Evolutionary conservation across 495 filamentous ascomycete species (phyloP).

Genomic region (Neurospora sp.): DNA sequence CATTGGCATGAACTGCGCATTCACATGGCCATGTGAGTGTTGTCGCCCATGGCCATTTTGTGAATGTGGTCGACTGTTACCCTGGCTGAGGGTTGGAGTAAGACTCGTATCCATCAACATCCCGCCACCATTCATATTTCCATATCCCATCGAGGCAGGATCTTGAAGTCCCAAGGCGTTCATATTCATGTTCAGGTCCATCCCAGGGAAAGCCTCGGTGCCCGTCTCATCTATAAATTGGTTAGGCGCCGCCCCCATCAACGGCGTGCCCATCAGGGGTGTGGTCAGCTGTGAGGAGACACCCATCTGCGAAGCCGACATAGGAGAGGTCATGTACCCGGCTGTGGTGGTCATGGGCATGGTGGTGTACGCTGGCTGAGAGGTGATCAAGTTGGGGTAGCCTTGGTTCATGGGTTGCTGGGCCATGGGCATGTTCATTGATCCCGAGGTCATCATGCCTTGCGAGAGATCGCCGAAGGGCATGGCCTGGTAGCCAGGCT

Average conservation of each 20-base stretch:
- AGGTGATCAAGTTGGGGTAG: neutral
- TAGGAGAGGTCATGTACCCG: neutral
- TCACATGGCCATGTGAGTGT: neutral
- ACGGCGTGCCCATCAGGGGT: slow-evolving; percentile 13
- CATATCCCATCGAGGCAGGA: neutral
- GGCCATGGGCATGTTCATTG: slow-evolving; percentile 5
- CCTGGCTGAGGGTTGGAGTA: neutral
- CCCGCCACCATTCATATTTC: neutral
- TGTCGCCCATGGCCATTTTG: neutral
- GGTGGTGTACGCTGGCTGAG: slow-evolving; percentile 5
- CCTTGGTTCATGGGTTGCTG: neutral
- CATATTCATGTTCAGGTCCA: slow-evolving; percentile 22
- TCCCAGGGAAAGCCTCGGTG: slow-evolving; percentile 22
- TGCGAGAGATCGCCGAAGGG: slow-evolving; percentile 8
- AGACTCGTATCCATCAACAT: neutral
- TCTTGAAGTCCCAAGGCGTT: slow-evolving; percentile 31
- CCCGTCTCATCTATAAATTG: slow-evolving; percentile 16
- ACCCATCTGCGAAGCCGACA: slow-evolving; percentile 4
- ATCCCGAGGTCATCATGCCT: slow-evolving; percentile 5
- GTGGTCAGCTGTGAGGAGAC: neutral
- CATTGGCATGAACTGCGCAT: neutral
- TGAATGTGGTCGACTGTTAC: neutral
- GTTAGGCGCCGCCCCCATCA: slow-evolving; percentile 4
- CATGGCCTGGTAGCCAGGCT: neutral
- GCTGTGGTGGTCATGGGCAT: neutral